phyloP scores from a whole-genome alignment of 140 eudicot genomes.

The Artemisia princeps region DNA sequence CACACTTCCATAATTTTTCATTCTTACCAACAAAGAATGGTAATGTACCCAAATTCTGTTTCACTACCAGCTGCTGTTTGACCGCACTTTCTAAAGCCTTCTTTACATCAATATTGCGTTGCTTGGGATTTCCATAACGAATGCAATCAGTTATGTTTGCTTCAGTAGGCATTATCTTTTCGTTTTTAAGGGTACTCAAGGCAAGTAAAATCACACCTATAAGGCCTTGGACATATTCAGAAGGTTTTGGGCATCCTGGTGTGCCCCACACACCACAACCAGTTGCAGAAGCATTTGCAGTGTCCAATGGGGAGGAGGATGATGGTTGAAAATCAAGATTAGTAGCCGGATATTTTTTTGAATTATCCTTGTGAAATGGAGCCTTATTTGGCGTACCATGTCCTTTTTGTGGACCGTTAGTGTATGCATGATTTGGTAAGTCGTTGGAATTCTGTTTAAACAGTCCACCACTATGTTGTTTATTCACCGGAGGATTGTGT shows the following conservation, averaged over 20 bases:
- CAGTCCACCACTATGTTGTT: constrained; percentile 29
- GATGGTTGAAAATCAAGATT: constrained; percentile 32
- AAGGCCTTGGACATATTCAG: constrained; percentile 73
- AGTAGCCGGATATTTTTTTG: constrained; percentile 28
- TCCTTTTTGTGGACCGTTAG: constrained; percentile 50
- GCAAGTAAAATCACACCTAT: constrained; percentile 70
- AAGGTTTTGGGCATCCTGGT: constrained; percentile 67
- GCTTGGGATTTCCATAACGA: constrained; percentile 59
- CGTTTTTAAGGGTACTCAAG: constrained; percentile 62
- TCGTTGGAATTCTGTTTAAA: constrained; percentile 40
- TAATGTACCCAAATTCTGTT: constrained; percentile 44
- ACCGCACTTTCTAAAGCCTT: constrained; percentile 78
- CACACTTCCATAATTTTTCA: constrained; percentile 73
- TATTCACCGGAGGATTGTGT: constrained; percentile 16
- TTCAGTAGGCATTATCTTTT: constrained; percentile 82
- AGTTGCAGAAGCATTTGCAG: constrained; percentile 28
- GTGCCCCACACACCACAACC: constrained; percentile 54
- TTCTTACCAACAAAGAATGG: constrained; percentile 64
- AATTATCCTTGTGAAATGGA: constrained; percentile 28
- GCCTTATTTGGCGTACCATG: constrained; percentile 37
- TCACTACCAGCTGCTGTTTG: constrained; percentile 67
- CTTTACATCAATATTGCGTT: constrained; percentile 69
- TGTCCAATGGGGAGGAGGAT: constrained; percentile 32
- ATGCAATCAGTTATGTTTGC: constrained; percentile 70
- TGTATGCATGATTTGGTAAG: constrained; percentile 29